Base-by-base conservation (phyloP, 306 rosid species). In the Senna siamea region DNA sequence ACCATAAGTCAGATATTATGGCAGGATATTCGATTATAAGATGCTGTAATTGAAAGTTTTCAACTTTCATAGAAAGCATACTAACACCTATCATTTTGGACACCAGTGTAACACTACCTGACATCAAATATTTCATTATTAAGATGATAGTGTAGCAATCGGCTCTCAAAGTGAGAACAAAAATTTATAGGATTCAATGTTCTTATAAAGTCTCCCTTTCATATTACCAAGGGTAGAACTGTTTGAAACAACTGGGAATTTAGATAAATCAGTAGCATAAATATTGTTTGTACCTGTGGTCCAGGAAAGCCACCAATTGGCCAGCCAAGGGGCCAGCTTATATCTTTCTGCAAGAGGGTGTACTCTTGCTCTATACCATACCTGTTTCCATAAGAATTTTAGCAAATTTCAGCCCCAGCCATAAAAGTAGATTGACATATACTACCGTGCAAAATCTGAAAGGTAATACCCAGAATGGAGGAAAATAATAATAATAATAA, bases 361-460 rank as follows among this genome's bases (percentile, higher is more conserved):
- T 88, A 88, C 72, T 88, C 93, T 71, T 88, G 93, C 70, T 86
- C 93, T 67, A 88, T 79, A 2, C 93, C 93, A 70, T 84, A 86
- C 93, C 93, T 88, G 79, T 72, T 64, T 10, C 3, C 43, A 12
- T 34, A 17, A 1, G 7, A 35, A 14, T 14, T 66, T 22, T 32
- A 66, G 20, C 13, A 19, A 18, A 18, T 62, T 17, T 18, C 7
- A 62, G 35, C 2, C 22, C 43, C 4, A 37, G 0, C 18, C 15
- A 67, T 9, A 67, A 48, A 15, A 14, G 17, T 67, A n/a, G 19
- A 26, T 15, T 22, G 6, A 14, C 40, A 43, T 46, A 46, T 5
- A 44, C 5, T 3, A 65, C 9, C 11, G 18, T 68, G 12, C 37
- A 38, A 34, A 41, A 46, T 13, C 13, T 56, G 11, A 30, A 9